Conservation (phyloP, 345 rosid species). For the Hibiscus syriacus region DNA sequence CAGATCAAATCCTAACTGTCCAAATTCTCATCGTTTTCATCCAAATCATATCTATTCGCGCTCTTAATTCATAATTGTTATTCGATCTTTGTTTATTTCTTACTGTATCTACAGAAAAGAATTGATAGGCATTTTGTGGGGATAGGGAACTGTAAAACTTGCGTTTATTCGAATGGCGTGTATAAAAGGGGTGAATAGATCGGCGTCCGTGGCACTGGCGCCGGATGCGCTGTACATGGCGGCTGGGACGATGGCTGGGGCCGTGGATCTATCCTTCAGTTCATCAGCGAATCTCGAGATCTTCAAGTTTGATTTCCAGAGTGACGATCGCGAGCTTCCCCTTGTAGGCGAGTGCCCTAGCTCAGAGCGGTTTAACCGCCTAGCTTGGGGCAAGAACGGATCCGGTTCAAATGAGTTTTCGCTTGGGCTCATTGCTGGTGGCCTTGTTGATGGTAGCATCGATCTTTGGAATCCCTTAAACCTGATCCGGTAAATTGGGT, state of each 20-base stretch:
- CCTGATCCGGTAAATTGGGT: slow-evolving; percentile 53
- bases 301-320: slow-evolving; percentile 92
- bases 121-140: not conserved
- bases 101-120: slow-evolving; percentile 1
- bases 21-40: slow-evolving; percentile 5
- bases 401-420: slow-evolving; percentile 67
- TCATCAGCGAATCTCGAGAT: slow-evolving; percentile 90
- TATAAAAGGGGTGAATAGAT: slow-evolving; percentile 80
- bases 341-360: slow-evolving; percentile 72
- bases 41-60: not conserved
- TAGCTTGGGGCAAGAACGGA: slow-evolving; percentile 89
- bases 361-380: slow-evolving; percentile 91
- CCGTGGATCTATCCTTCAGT: slow-evolving; percentile 92
- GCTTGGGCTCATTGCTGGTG: slow-evolving; percentile 91
- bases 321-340: slow-evolving; percentile 73
- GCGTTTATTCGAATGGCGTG: slow-evolving; percentile 50
- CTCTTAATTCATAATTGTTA: not conserved
- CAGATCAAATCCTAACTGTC: slow-evolving; percentile 23
- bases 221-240: slow-evolving; percentile 97
- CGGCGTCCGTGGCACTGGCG: slow-evolving; percentile 91
- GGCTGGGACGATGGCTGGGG: slow-evolving; percentile 99
- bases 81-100: not conserved
- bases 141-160: not conserved
- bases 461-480: slow-evolving; percentile 81
- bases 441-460: slow-evolving; percentile 85